phyloP scores from a whole-genome alignment of 2,329 filamentous ascomycete species.

The Penicillium expansum region DNA sequence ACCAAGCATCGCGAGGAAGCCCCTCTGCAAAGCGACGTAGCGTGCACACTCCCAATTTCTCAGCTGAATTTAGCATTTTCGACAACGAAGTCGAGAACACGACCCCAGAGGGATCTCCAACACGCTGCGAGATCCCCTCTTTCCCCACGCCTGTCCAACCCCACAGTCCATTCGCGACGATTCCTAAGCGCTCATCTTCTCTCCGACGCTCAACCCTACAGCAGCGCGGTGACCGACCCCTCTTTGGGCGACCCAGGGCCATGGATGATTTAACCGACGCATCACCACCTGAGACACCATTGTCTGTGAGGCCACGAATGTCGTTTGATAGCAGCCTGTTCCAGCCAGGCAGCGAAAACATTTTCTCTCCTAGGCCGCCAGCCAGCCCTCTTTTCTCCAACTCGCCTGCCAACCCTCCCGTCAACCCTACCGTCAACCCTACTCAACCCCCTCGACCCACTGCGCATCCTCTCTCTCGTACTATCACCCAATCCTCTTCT shows the following conservation, averaged over 20 bases:
- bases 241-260: slow-evolving; percentile 48
- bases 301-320: slow-evolving; percentile 65
- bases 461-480: slow-evolving; percentile 79
- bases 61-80: slow-evolving; percentile 71
- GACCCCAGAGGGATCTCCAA: slow-evolving; percentile 28
- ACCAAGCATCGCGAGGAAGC: slow-evolving; percentile 73
- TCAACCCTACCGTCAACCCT: slow-evolving; percentile 3
- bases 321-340: slow-evolving; percentile 73
- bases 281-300: slow-evolving; percentile 53
- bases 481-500: slow-evolving; percentile 82
- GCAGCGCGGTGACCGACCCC: slow-evolving; percentile 68
- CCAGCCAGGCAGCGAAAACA: slow-evolving; percentile 61
- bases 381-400: slow-evolving; percentile 43
- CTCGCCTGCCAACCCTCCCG: slow-evolving; percentile 15
- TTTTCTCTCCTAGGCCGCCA: slow-evolving; percentile 62
- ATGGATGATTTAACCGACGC: slow-evolving; percentile 48
- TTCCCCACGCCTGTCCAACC: slow-evolving; percentile 38
- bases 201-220: slow-evolving; percentile 83
- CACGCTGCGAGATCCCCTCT: slow-evolving; percentile 25
- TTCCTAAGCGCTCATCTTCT: slow-evolving; percentile 70
- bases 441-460: slow-evolving; percentile 44
- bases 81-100: slow-evolving; percentile 46
- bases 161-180: slow-evolving; percentile 50
- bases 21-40: slow-evolving; percentile 90
- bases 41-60: slow-evolving; percentile 69